Percentiles rank a stretch among this genome's conserved stretches.
Evolutionary conservation across 148 eudicot genomes (phyloP).

Genomic region (Rhododendron ovatum): DNA sequence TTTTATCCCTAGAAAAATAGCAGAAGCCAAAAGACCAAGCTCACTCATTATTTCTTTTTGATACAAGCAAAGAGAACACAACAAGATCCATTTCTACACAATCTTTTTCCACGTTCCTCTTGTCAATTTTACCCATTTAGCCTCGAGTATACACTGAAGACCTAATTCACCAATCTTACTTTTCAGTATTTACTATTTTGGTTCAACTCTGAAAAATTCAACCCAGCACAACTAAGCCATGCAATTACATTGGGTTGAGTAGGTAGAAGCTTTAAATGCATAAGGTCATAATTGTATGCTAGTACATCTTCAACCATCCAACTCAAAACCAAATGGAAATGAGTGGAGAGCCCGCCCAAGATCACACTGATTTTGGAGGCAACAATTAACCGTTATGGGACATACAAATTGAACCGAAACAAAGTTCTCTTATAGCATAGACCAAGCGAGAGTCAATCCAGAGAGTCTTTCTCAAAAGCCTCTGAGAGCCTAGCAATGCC

Average conservation of each 20-base stretch:
- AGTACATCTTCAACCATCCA: too few species aligned
- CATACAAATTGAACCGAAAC: not conserved
- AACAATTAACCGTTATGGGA: not conserved
- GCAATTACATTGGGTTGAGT: not conserved
- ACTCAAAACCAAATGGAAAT: not conserved
- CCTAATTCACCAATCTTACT: not conserved
- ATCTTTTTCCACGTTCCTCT: not conserved
- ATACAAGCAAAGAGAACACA: not conserved
- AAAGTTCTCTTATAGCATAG: not conserved
- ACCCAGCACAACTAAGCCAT: not conserved
- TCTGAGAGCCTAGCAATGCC: not conserved
- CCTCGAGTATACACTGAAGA: not conserved
- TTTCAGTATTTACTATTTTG: not conserved
- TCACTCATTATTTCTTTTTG: not conserved
- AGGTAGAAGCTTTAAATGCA: not conserved
- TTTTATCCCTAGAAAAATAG: constrained; percentile 64
- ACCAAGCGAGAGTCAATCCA: not conserved
- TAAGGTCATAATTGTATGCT: too few species aligned
- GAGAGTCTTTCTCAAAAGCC: not conserved
- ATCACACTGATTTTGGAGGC: not conserved
- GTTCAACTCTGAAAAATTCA: not conserved
- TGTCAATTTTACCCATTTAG: not conserved
- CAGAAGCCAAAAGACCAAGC: not conserved
- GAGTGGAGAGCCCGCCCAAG: not conserved
- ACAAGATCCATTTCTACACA: not conserved